Evolutionary conservation across 2,329 filamentous ascomycete genomes (phyloP).

Genomic region (Xylaria multiplex): DNA sequence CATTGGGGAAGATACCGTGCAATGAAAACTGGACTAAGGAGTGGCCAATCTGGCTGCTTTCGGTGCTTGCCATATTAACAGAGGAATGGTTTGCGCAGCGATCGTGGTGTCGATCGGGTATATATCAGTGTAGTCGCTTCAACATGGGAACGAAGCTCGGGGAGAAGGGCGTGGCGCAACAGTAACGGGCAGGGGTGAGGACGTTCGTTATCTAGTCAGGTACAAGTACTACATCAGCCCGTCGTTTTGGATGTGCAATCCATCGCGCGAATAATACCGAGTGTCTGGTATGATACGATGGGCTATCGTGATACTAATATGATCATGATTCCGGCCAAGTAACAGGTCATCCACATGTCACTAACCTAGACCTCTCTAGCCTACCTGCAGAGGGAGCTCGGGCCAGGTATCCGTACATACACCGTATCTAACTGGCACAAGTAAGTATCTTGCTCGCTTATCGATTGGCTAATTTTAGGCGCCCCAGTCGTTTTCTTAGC

Average conservation of each 20-base stretch:
- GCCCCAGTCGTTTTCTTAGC: too few relatives aligned
- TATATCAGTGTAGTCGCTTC: slow-evolving; percentile 1
- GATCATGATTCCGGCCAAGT: background rate
- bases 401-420: slow-evolving; percentile 4
- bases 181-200: background rate
- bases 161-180: background rate
- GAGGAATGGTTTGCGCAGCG: background rate
- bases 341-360: slow-evolving; percentile 22
- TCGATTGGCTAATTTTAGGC: slow-evolving; percentile 9
- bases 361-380: background rate
- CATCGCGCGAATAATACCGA: background rate
- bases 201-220: slow-evolving; percentile 1
- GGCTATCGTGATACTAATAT: slow-evolving; percentile 13
- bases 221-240: background rate
- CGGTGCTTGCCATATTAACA: slow-evolving; percentile 46
- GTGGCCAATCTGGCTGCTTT: slow-evolving; percentile 56
- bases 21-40: slow-evolving; percentile 72
- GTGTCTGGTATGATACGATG: too few relatives aligned
- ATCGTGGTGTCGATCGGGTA: slow-evolving; percentile 6
- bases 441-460: slow-evolving; percentile 1
- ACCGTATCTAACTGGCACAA: too few relatives aligned
- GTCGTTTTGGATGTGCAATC: background rate
- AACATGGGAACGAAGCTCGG: background rate
- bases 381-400: slow-evolving; percentile 12
- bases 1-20: slow-evolving; percentile 59